Base-by-base conservation (phyloP, 768 basidiomycete species). In the Dendrothele bispora region DNA sequence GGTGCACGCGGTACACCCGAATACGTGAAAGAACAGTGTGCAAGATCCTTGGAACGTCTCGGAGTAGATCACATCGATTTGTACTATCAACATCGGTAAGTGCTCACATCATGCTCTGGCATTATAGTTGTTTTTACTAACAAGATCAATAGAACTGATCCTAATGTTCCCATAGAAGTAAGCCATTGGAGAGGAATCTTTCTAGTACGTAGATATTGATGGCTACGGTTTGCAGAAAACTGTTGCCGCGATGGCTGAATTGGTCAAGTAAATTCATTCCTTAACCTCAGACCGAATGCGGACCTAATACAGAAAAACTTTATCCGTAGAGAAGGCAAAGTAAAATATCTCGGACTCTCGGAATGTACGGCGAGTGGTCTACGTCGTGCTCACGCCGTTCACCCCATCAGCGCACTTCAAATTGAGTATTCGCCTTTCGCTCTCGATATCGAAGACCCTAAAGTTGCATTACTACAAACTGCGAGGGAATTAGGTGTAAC, bases 331-430 rank as follows among this genome's bases (percentile, higher is more conserved):
- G 43, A 68, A 52, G 65, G 72, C 10, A 72, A 74, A 51, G 67
- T 78, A 42, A 73, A 71, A 45, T 74, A 79, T 54, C 63, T 82
- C 22, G 79, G 80, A 2, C 61, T 82, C 15, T 81, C 75, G 5
- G 80, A 82, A 51, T 67, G 65, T 46, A 73, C 69, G 6, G 68
- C 69, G 2, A 51, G 53, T 2, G 72, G 74, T 7, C 59, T 81
- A 24, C 73, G 75, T 29, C 72, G 80, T 8, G 79, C 79, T 2
- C 65, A 71, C 49, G 70, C 71, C 4, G 69, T 77, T 5, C 71
- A 74, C 43, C 73, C 72, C 6, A 70, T 77, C 49, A 51, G 73
- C 8, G 73, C 73, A 2, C 48, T 74, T 7, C 70, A 78, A 49
- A 65, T 75, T 39, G 75, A 75, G 54, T 77, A 68, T 48, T 72